phyloP scores from a whole-genome alignment of 306 rosid genomes.

The Amphicarpaea edgeworthii region DNA sequence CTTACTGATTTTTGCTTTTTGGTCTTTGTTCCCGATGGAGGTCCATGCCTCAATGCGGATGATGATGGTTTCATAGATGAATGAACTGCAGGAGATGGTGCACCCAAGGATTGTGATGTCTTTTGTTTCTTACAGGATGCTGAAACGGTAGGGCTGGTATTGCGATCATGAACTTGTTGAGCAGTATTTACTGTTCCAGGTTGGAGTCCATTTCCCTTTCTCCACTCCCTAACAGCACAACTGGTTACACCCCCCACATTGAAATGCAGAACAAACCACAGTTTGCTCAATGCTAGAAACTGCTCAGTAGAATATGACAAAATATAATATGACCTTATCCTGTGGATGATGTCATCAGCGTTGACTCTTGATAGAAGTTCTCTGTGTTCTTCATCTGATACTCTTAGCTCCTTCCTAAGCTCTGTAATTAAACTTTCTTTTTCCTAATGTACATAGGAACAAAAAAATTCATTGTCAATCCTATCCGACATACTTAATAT shows the following conservation, averaged over 20 bases:
- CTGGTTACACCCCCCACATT: slow-evolving; percentile 31
- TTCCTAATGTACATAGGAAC: slow-evolving; percentile 58
- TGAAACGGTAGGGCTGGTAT: slow-evolving; percentile 73
- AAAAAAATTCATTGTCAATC: not conserved
- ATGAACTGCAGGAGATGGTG: slow-evolving; percentile 62
- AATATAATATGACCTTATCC: slow-evolving; percentile 69
- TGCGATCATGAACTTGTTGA: slow-evolving; percentile 62
- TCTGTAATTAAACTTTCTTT: slow-evolving; percentile 90
- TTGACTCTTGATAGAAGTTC: slow-evolving; percentile 79
- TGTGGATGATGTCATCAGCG: slow-evolving; percentile 73
- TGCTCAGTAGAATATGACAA: slow-evolving; percentile 38
- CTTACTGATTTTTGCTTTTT: slow-evolving; percentile 73
- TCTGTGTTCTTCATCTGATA: slow-evolving; percentile 91
- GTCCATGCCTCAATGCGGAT: slow-evolving; percentile 65
- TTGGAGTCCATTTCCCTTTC: slow-evolving; percentile 70
- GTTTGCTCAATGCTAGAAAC: slow-evolving; percentile 40
- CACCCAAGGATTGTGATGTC: slow-evolving; percentile 57
- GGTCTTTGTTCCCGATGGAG: slow-evolving; percentile 63
- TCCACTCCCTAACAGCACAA: slow-evolving; percentile 81
- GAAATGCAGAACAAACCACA: slow-evolving; percentile 45
- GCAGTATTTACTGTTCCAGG: slow-evolving; percentile 59
- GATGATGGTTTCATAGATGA: slow-evolving; percentile 67
- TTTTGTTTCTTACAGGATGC: slow-evolving; percentile 88
- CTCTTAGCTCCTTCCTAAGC: slow-evolving; percentile 91
- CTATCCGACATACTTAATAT: slow-evolving; percentile 15